Evolutionary conservation across 179 eudicot genomes (phyloP).

Genomic region (Amaranthus tricolor): DNA sequence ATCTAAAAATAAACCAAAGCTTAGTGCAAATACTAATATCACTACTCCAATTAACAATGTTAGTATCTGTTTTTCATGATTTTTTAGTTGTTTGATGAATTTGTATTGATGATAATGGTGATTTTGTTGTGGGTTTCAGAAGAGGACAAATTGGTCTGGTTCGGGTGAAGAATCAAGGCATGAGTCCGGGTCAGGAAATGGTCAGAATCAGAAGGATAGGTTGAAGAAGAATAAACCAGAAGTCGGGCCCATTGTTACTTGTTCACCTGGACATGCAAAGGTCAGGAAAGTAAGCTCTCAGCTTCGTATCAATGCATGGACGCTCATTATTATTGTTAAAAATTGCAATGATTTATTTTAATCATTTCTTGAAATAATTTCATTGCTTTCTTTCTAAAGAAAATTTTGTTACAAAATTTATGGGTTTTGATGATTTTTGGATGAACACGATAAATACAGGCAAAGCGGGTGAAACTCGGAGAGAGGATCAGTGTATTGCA

Average conservation of each 20-base stretch:
- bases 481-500: constrained; percentile 73
- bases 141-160: constrained; percentile 42
- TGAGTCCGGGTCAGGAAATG: neutral
- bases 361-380: neutral
- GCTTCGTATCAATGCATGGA: constrained; percentile 32
- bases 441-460: constrained; percentile 19
- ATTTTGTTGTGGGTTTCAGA: constrained; percentile 26
- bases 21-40: neutral
- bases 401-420: neutral
- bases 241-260: constrained; percentile 22
- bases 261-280: constrained; percentile 51
- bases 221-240: constrained; percentile 50
- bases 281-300: constrained; percentile 21
- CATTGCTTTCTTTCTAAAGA: constrained; percentile 1
- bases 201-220: constrained; percentile 20
- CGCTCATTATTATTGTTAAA: neutral
- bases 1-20: constrained; percentile 4
- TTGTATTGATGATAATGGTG: neutral
- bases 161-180: constrained; percentile 29
- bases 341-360: too few relatives aligned
- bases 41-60: constrained; percentile 13
- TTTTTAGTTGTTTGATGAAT: neutral
- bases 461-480: constrained; percentile 71
- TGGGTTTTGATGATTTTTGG: constrained; percentile 11
- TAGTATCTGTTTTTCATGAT: neutral